Base-by-base conservation (phyloP, 75 land plant species). In the Picea glauca region DNA sequence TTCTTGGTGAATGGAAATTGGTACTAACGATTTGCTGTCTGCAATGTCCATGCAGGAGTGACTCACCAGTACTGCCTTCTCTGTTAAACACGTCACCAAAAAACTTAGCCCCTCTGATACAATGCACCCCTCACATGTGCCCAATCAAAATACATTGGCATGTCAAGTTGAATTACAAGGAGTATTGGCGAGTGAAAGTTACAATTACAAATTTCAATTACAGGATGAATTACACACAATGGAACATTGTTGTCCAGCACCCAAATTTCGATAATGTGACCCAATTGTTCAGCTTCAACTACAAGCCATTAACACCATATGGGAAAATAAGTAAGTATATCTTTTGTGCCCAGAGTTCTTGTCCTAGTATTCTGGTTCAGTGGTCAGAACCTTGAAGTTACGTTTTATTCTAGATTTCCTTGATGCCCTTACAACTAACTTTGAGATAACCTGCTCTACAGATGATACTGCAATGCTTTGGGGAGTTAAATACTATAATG, bases 401-500 rank as follows among this genome's bases (percentile, higher is more conserved):
- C 4, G 21, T 26, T 73, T 63, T 33, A 50, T 70, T 76, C 79
- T 58, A 30, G 12, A n/a, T 74, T 14, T 32, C 13, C 13, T 60
- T 61, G 30, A 38, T 60, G 18, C 54, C 26, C 74, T 72, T 13
- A 18, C 23, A 35, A 26, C n/a, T 74, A 57, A 40, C 58, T 11
- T 79, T 58, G 54, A 38, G 3, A 58, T 57, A 7, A 50, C 58
- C 74, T 17, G 2, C 43, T 33, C 23, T 81, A 80, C 91, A 92
- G 94, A 92, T 85, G 92, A 90, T 50, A 91, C 89, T 30, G 94
- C 86, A 13, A 84, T 90, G 84, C 91, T 92, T 17, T 90, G 88
- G 81, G 94, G 94, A 17, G 82, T 90, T 77, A 92, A 92, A 62
- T 90, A 58, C 73, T 92, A 86, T 90, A 92, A 90, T 72, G 94